Conservation (phyloP, 208 protist genomes). For the Wallacemonas sp. region DNA sequence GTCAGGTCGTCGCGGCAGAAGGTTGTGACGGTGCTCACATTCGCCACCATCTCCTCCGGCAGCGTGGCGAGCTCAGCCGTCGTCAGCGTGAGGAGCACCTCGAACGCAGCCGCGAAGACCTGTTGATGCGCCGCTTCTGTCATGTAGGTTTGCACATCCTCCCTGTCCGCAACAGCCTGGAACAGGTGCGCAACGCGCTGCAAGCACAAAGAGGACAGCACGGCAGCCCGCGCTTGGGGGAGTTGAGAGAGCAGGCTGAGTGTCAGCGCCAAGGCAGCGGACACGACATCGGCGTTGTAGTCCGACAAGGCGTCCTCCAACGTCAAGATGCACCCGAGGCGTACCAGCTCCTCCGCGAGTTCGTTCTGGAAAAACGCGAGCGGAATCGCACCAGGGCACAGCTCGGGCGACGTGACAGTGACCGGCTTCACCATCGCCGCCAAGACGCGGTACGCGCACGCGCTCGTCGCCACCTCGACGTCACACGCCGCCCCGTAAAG, state of each 20-base stretch:
- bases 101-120: neutral
- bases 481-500: slow-evolving; percentile 17
- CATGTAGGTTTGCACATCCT: slow-evolving; percentile 13
- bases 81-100: neutral
- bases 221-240: slow-evolving; percentile 13
- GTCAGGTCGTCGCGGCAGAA: slow-evolving; percentile 24
- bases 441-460: slow-evolving; percentile 3
- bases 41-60: slow-evolving; percentile 1
- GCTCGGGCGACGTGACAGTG: neutral
- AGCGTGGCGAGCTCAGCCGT: slow-evolving; percentile 4
- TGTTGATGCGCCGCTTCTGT: neutral
- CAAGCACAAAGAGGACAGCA: slow-evolving; percentile 31
- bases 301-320: slow-evolving; percentile 42
- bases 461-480: slow-evolving; percentile 14
- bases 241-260: slow-evolving; percentile 18
- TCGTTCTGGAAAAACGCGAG: slow-evolving; percentile 20
- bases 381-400: neutral
- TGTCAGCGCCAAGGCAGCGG: slow-evolving; percentile 25
- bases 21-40: slow-evolving; percentile 43
- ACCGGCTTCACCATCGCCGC: neutral
- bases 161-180: slow-evolving; percentile 23
- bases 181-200: slow-evolving; percentile 16
- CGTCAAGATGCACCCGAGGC: slow-evolving; percentile 26
- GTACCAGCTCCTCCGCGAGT: slow-evolving; percentile 26
- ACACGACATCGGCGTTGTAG: slow-evolving; percentile 34